Base-by-base conservation (phyloP, 495 filamentous ascomycete species). In the Glonium stellatum region DNA sequence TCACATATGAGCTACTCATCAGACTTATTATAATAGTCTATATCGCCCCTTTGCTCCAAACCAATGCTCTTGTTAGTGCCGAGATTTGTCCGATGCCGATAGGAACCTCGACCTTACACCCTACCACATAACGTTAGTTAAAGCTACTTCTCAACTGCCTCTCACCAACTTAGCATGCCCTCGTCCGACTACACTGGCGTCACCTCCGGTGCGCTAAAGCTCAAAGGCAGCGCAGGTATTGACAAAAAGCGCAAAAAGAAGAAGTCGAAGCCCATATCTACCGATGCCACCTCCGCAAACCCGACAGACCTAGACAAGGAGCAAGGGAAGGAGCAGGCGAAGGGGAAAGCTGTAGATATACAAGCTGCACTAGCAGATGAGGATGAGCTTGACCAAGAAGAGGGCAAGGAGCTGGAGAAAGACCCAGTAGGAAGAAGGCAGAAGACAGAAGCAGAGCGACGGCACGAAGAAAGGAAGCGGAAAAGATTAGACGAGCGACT, bases 391-490 rank as follows among this genome's bases (percentile, higher is more conserved):
- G 50, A 52, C 8, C 23, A 51, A 13, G 56, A 61, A 68, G 27
- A 31, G 27, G 6, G 27, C 25, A 62, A 63, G 2, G 54, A 35
- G 27, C 49, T 54, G 9, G 44, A 54, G 15, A 65, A 57, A 36
- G 48, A 5, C 12, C 13, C 46, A 12, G 60, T 67, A 1, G 59
- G 59, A 18, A 27, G 41, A 18, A 51, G 59, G 57, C 59, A 68
- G 12, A 98, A 96, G 78, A 97, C 93, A 0, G 92, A 95, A 67
- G 83, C 90, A 25, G 92, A 98, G 76, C 76, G 78, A 65, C 79
- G 84, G 39, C 81, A 92, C 69, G 87, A 92, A 63, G 92, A 97
- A 76, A 75, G 80, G 64, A 81, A 86, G 70, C 78, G 83, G 66
- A 92, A 87, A 74, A 80, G 89, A 79, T 74, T 84, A 61, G 79